Conservation (phyloP, 805 yeast species). For the Wickerhamomyces tratensis region DNA sequence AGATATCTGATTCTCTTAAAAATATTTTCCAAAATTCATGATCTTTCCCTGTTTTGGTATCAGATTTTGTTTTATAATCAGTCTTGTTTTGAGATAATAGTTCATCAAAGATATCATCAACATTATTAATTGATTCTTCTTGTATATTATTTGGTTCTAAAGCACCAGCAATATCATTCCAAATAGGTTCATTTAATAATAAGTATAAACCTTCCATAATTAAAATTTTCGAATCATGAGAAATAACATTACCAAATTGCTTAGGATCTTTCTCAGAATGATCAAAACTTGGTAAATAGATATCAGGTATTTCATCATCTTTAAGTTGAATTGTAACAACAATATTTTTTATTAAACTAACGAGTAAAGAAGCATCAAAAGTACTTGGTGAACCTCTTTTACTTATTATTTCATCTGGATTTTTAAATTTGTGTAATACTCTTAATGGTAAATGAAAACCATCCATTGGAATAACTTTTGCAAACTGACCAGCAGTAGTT, state of each 20-base stretch:
- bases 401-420: constrained; percentile 46
- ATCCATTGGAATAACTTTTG: constrained; percentile 58
- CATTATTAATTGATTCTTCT: background rate
- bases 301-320: constrained; percentile 19
- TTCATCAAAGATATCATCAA: no score
- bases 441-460: constrained; percentile 60
- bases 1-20: constrained; percentile 33
- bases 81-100: background rate
- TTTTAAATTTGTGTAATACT: constrained; percentile 36
- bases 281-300: constrained; percentile 62
- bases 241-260: constrained; percentile 37
- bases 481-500: constrained; percentile 15
- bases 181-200: constrained; percentile 44
- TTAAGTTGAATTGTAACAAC: constrained; percentile 8
- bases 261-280: constrained; percentile 70
- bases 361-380: constrained; percentile 40
- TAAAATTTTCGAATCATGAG: constrained; percentile 39
- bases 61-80: constrained; percentile 1
- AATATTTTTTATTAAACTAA: constrained; percentile 6
- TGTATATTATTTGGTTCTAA: constrained; percentile 15
- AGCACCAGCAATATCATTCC: constrained; percentile 38
- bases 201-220: constrained; percentile 75
- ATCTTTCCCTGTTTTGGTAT: constrained; percentile 14
- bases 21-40: constrained; percentile 43
- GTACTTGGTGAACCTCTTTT: constrained; percentile 84